Conservation (phyloP, 192 early-diverging fungal species). For the Rhizophlyctis rosea region DNA sequence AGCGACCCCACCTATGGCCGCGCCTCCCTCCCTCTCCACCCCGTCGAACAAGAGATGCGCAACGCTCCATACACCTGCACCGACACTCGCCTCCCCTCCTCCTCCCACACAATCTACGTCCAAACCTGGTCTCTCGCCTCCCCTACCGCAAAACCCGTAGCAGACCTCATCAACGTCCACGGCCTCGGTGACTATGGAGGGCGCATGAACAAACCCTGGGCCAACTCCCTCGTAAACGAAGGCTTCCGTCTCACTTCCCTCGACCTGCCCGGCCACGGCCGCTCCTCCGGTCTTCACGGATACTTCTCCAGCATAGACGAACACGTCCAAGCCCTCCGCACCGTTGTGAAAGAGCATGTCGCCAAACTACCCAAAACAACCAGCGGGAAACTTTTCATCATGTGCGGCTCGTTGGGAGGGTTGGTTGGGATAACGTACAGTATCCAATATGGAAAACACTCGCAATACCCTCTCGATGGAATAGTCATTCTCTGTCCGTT, state of each 20-base stretch:
- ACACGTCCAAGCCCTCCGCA: slow-evolving; percentile 1
- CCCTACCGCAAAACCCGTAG: background rate
- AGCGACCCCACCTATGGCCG: background rate
- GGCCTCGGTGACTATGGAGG: background rate
- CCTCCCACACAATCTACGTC: background rate
- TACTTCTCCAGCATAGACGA: slow-evolving; percentile 17
- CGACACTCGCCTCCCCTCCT: background rate
- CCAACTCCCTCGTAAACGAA: slow-evolving; percentile 10
- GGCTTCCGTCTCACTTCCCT: slow-evolving; percentile 20
- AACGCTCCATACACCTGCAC: background rate
- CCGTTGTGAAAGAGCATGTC: slow-evolving; percentile 5
- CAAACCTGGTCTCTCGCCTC: background rate
- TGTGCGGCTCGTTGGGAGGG: slow-evolving; percentile 19
- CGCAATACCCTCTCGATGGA: background rate
- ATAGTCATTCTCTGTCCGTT: slow-evolving; percentile 23
- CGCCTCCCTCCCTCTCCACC: background rate
- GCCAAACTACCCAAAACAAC: background rate
- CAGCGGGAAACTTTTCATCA: slow-evolving; percentile 14
- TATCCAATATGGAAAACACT: slow-evolving; percentile 1
- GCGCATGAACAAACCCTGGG: slow-evolving; percentile 2
- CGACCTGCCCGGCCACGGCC: slow-evolving; percentile 24
- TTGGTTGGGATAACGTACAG: slow-evolving; percentile 11
- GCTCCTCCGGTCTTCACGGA: slow-evolving; percentile 17
- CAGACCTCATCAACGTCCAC: background rate
- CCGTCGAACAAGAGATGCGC: background rate